Conservation (phyloP, 108 stramenopile genomes). For the Tribonema minus region DNA sequence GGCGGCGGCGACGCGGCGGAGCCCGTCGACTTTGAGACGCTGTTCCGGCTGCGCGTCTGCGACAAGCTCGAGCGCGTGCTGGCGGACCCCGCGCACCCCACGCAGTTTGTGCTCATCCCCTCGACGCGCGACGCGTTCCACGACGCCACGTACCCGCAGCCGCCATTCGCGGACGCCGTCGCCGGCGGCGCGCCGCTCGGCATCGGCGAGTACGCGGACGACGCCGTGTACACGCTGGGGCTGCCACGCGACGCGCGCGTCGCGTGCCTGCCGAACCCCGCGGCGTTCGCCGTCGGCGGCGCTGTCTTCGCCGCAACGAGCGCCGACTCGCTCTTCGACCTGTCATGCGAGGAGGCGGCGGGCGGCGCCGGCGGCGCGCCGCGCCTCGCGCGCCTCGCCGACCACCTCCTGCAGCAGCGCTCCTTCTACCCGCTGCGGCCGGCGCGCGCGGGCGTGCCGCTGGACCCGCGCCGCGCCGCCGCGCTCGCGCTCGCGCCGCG, state of each 20-base stretch:
- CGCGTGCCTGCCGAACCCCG: too few relatives aligned
- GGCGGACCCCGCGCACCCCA: conserved; percentile 48
- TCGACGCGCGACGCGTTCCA: conserved; percentile 85
- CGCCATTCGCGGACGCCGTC: too few relatives aligned
- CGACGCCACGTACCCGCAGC: conserved; percentile 74
- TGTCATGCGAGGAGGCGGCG: conserved; percentile 91
- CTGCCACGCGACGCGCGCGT: too few relatives aligned
- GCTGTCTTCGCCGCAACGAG: too few relatives aligned
- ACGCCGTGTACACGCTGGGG: too few relatives aligned
- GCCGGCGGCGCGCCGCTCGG: too few relatives aligned
- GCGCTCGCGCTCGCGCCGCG: conserved; percentile 60
- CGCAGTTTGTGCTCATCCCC: conserved; percentile 88
- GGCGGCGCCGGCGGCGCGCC: conserved; percentile 84
- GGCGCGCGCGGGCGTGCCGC: conserved; percentile 84
- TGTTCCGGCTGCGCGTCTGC: conserved; percentile 61
- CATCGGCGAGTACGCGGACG: too few relatives aligned
- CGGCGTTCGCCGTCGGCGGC: too few relatives aligned
- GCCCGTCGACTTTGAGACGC: conserved; percentile 66
- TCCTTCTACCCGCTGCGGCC: conserved; percentile 76
- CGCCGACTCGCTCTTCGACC: too few relatives aligned
- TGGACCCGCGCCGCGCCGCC: conserved; percentile 68
- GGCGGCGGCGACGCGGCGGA: conserved; percentile 52
- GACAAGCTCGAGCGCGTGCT: conserved; percentile 36
- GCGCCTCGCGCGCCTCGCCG: conserved; percentile 47
- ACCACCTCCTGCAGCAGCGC: conserved; percentile 84